Evolutionary conservation across 208 protist species (phyloP).

Genomic region (Crithidia acanthocephali): DNA sequence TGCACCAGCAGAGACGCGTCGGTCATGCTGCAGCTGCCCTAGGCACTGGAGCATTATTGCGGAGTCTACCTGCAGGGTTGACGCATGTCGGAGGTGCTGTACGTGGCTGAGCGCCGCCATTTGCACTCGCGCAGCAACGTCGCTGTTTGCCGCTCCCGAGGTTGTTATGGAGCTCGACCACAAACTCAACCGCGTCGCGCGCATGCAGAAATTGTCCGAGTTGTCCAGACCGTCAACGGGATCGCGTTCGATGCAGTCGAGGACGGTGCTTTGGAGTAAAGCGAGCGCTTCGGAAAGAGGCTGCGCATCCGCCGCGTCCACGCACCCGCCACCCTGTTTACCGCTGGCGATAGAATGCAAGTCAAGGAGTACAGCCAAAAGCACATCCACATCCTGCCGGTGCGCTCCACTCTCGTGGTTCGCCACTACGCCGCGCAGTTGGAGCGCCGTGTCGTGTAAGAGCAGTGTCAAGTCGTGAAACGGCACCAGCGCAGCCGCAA

Average conservation of each 20-base stretch:
- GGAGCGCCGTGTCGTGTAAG: not conserved
- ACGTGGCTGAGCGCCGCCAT: not conserved
- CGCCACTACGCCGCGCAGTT: not conserved
- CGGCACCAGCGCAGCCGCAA: not conserved
- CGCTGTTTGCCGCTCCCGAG: not conserved
- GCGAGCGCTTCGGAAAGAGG: not conserved
- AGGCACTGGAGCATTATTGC: conserved; percentile 14
- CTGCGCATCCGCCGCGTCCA: not conserved
- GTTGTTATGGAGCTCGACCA: not conserved
- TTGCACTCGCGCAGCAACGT: not conserved
- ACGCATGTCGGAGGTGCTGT: not conserved
- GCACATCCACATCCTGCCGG: conserved; percentile 16
- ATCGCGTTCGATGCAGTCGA: not conserved
- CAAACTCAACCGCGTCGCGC: conserved; percentile 17
- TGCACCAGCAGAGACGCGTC: not conserved
- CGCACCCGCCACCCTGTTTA: too few species aligned
- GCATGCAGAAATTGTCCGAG: not conserved
- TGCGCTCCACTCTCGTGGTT: too few species aligned
- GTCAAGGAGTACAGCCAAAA: conserved; percentile 1
- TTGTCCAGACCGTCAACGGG: not conserved
- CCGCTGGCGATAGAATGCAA: not conserved
- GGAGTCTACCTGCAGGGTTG: not conserved
- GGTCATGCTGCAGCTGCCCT: not conserved
- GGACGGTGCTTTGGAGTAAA: not conserved
- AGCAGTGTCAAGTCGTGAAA: not conserved